A percentile compares a stretch with the other conserved stretches of the same genome.
Conservation (phyloP, 2,329 filamentous ascomycete species). For the Ophiostoma montium region DNA sequence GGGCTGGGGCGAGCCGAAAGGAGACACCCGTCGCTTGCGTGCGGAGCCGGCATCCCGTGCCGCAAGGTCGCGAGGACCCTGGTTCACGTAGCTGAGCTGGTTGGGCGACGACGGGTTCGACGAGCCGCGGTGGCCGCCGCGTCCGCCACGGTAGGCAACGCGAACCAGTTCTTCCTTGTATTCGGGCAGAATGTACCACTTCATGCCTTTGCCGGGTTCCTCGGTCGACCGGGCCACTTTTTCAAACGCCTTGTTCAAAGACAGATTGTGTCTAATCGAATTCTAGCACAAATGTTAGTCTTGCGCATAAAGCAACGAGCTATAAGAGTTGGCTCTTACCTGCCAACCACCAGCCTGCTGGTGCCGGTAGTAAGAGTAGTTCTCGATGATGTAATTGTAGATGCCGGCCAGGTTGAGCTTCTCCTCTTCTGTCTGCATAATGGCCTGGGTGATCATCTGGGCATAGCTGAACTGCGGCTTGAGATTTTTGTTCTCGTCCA, state of each 20-base stretch:
- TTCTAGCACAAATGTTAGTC: too few species aligned
- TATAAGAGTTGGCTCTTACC: constrained; percentile 32
- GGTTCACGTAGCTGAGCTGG: constrained; percentile 46
- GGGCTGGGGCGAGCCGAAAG: constrained; percentile 40
- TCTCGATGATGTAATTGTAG: constrained; percentile 80
- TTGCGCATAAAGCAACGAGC: background rate
- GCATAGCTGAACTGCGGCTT: constrained; percentile 96
- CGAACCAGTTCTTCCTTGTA: constrained; percentile 77
- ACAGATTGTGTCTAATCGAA: constrained; percentile 92
- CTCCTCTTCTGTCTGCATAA: constrained; percentile 71
- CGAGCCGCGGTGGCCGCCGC: constrained; percentile 51
- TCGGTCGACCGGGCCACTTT: constrained; percentile 87
- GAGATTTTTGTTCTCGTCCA: constrained; percentile 74
- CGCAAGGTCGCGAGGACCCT: constrained; percentile 42
- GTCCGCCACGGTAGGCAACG: constrained; percentile 48
- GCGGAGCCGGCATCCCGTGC: constrained; percentile 35
- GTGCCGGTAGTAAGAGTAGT: constrained; percentile 86
- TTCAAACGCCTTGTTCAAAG: constrained; percentile 84
- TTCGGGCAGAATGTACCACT: constrained; percentile 86
- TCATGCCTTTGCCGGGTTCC: constrained; percentile 97
- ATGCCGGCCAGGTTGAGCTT: constrained; percentile 87
- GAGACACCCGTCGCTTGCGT: constrained; percentile 43
- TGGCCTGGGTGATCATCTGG: constrained; percentile 92
- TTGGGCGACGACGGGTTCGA: constrained; percentile 56
- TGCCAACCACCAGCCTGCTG: constrained; percentile 75